A percentile compares a stretch with the other conserved stretches of the same genome.
Conservation (phyloP, 2,329 filamentous ascomycete genomes). For the Phialophora macrospora region DNA sequence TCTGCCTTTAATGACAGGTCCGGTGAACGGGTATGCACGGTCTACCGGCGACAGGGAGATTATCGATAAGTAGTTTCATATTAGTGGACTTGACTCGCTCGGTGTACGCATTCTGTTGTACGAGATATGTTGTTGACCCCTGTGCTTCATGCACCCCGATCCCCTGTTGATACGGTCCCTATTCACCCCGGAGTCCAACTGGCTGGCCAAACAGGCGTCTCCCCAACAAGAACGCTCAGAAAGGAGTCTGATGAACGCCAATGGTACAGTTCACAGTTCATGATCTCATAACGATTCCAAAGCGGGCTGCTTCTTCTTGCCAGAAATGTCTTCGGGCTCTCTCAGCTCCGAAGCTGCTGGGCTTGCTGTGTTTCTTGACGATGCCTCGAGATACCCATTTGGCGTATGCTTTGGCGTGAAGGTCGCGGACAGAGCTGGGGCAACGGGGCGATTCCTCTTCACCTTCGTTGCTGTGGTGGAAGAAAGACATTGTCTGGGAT, state of each 20-base stretch:
- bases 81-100: no score
- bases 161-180: neutral
- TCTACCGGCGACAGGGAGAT: neutral
- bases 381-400: slow-evolving; percentile 17
- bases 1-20: neutral
- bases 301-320: slow-evolving; percentile 15
- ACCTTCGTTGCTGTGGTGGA: slow-evolving; percentile 16
- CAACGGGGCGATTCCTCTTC: slow-evolving; percentile 12
- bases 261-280: slow-evolving; percentile 9
- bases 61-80: no score
- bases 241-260: no score
- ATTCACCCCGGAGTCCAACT: neutral
- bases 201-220: no score
- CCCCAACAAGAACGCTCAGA: no score
- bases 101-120: neutral
- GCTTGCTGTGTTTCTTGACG: neutral
- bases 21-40: neutral
- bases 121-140: neutral
- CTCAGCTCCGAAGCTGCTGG: slow-evolving; percentile 21
- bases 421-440: slow-evolving; percentile 24
- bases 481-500: slow-evolving; percentile 21
- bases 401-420: slow-evolving; percentile 25
- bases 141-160: no score
- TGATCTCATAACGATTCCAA: slow-evolving; percentile 6
- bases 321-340: slow-evolving; percentile 17